Conservation (phyloP, 2,329 filamentous ascomycete genomes). For the Exophiala phaeomuriformis region DNA sequence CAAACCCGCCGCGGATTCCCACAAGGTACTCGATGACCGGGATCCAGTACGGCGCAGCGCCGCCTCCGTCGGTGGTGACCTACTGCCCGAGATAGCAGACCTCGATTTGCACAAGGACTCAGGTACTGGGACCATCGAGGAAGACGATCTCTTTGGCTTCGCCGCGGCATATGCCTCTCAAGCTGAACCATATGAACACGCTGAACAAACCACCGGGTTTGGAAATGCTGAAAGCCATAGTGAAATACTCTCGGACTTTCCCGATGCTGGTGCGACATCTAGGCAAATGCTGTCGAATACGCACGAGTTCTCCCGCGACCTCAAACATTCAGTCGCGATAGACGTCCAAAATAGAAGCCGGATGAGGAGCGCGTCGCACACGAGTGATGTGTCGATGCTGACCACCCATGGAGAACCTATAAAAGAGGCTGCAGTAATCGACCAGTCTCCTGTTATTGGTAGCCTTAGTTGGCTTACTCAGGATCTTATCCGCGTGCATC, state of each 20-base stretch:
- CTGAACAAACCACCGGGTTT: no score
- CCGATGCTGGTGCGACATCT: not conserved
- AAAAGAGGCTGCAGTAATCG: constrained; percentile 4
- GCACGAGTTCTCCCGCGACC: not conserved
- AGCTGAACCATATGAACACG: not conserved
- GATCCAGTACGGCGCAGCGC: no score
- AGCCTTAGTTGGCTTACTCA: constrained; percentile 18
- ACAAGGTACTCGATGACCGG: no score
- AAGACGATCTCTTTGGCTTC: constrained; percentile 6
- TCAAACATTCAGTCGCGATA: not conserved
- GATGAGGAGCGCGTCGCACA: constrained; percentile 9
- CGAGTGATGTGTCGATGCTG: constrained; percentile 23
- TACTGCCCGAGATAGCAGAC: not conserved
- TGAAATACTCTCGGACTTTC: not conserved
- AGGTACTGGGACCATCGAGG: not conserved
- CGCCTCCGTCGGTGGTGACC: not conserved
- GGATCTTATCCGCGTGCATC: constrained; percentile 22
- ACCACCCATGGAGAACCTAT: constrained; percentile 10
- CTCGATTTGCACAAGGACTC: not conserved
- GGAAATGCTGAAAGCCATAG: not conserved
- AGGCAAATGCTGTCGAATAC: not conserved
- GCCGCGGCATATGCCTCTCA: not conserved
- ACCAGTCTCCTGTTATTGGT: constrained; percentile 11
- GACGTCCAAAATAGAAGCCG: constrained; percentile 7
- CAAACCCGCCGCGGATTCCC: no score